Conservation (phyloP, 2,329 filamentous ascomycete species). For the Cordyceps militaris region DNA sequence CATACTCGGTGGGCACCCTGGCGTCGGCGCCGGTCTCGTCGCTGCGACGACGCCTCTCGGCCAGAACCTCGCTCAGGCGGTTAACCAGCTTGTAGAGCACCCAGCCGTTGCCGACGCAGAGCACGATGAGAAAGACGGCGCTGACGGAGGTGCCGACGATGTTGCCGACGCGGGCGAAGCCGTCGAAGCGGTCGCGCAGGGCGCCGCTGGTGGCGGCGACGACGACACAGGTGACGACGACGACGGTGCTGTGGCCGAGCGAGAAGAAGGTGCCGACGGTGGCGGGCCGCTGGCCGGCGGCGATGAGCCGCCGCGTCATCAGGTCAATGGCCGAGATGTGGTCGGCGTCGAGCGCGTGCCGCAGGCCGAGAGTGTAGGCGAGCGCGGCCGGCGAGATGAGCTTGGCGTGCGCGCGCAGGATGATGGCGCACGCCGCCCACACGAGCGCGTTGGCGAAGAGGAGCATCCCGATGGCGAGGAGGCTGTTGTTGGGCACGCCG, state of each 20-base stretch:
- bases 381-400: slow-evolving; percentile 76
- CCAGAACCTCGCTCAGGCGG: slow-evolving; percentile 57
- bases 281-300: slow-evolving; percentile 75
- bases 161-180: slow-evolving; percentile 72
- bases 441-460: slow-evolving; percentile 44
- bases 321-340: slow-evolving; percentile 84
- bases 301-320: slow-evolving; percentile 84
- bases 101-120: slow-evolving; percentile 79
- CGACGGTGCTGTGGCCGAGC: slow-evolving; percentile 87
- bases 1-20: slow-evolving; percentile 20
- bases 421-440: slow-evolving; percentile 47
- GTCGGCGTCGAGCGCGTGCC: slow-evolving; percentile 96
- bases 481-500: slow-evolving; percentile 26
- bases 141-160: slow-evolving; percentile 87
- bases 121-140: slow-evolving; percentile 71
- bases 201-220: slow-evolving; percentile 87
- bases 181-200: slow-evolving; percentile 71
- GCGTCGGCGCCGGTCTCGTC: slow-evolving; percentile 22
- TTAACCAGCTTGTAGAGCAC: slow-evolving; percentile 73
- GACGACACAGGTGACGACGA: slow-evolving; percentile 81
- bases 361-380: slow-evolving; percentile 80
- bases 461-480: slow-evolving; percentile 46
- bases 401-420: slow-evolving; percentile 46
- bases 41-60: slow-evolving; percentile 17
- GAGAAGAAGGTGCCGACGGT: slow-evolving; percentile 94